phyloP scores from a whole-genome alignment of 495 filamentous ascomycete species.

The Lasiosphaeria ovina region DNA sequence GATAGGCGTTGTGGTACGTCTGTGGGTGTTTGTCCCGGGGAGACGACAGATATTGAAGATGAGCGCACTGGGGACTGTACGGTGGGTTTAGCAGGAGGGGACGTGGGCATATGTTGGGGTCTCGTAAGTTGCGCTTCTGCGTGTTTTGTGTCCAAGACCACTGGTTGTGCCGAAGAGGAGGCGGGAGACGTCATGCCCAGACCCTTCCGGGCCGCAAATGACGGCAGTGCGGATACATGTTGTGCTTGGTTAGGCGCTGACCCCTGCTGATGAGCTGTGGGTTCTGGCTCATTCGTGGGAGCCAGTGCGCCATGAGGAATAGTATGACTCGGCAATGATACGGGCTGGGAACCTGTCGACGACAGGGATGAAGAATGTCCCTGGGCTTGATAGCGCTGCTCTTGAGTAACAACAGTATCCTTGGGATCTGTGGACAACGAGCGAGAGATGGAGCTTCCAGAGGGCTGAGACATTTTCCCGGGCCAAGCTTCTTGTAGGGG shows the following conservation, averaged over 20 bases:
- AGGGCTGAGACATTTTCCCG: no score
- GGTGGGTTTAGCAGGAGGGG: not conserved
- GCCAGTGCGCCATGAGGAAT: not conserved
- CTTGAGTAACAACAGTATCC: no score
- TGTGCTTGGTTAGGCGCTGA: not conserved
- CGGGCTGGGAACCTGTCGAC: not conserved
- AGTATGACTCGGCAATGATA: not conserved
- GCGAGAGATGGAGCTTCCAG: no score
- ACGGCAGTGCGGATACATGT: not conserved
- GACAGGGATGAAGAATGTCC: not conserved
- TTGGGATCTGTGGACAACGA: no score
- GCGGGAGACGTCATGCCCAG: not conserved
- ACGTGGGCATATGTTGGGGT: not conserved
- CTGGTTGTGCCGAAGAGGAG: not conserved
- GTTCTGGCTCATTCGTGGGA: not conserved
- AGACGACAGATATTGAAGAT: not conserved
- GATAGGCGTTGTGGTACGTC: not conserved
- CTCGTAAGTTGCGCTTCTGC: not conserved
- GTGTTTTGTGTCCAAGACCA: not conserved
- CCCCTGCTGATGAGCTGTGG: not conserved
- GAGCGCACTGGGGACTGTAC: not conserved
- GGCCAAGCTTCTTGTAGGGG: no score
- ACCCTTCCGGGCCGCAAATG: not conserved
- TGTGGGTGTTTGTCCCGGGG: not conserved
- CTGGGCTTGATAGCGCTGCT: no score